phyloP scores from a whole-genome alignment of 2,329 filamentous ascomycete genomes.

The Purpureocillium takamizusanense region DNA sequence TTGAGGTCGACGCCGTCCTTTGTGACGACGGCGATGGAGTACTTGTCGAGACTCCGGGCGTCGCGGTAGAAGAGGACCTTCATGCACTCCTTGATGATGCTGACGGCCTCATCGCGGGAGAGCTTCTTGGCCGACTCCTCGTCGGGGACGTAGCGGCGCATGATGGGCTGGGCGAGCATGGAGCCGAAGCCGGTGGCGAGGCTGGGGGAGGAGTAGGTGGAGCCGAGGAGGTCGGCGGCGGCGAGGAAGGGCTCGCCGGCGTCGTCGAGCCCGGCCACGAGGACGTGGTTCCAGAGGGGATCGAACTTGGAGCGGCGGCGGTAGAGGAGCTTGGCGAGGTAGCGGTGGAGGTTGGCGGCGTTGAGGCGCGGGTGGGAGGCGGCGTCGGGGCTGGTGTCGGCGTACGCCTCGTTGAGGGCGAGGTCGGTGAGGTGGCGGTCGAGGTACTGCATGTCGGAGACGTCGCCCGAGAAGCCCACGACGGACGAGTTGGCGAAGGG shows the following conservation, averaged over 20 bases:
- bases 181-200: conserved; percentile 91
- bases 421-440: conserved; percentile 84
- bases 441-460: conserved; percentile 98
- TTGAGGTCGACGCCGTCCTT: conserved; percentile 81
- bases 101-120: conserved; percentile 68
- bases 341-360: conserved; percentile 92
- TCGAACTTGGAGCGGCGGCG: conserved; percentile 91
- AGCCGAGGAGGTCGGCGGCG: conserved; percentile 84
- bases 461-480: conserved; percentile 91
- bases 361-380: conserved; percentile 48
- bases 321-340: conserved; percentile 94
- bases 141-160: conserved; percentile 76
- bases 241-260: conserved; percentile 79
- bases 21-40: conserved; percentile 84
- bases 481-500: conserved; percentile 77
- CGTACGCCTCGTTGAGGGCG: conserved; percentile 81
- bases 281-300: conserved; percentile 91
- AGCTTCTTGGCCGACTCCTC: conserved; percentile 68
- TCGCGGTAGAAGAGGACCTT: conserved; percentile 98
- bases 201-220: conserved; percentile 79
- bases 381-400: conserved; percentile 18
- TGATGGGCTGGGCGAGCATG: conserved; percentile 85
- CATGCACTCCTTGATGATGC: conserved; percentile 85
- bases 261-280: conserved; percentile 82
- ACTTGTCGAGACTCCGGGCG: conserved; percentile 82